Conservation (phyloP, 345 rosid genomes). For the Salix viminalis region DNA sequence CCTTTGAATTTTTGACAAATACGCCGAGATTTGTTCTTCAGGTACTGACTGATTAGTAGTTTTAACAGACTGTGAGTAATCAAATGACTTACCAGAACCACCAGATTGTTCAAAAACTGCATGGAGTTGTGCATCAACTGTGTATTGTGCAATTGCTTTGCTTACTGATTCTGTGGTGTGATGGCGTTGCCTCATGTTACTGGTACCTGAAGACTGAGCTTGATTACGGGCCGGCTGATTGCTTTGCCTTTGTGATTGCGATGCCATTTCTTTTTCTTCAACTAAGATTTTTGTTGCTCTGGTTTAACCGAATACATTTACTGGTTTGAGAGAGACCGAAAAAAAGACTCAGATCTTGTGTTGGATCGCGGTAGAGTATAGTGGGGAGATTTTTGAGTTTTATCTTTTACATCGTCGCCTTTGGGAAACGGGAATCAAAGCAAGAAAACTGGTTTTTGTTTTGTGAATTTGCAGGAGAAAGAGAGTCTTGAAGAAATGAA, state of each 20-base stretch:
- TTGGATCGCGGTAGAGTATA: background rate
- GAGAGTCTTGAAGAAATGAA: background rate
- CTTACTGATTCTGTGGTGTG: conserved; percentile 47
- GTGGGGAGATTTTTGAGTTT: background rate
- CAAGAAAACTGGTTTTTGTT: background rate
- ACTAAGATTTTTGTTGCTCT: background rate
- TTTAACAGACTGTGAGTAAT: conserved; percentile 68
- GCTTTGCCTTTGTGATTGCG: conserved; percentile 21
- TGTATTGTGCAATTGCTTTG: conserved; percentile 94
- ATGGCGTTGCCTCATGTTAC: conserved; percentile 37
- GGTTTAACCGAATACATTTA: background rate
- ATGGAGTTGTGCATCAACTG: conserved; percentile 85
- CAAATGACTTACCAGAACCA: conserved; percentile 79
- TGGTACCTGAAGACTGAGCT: conserved; percentile 41
- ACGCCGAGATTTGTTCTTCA: conserved; percentile 79
- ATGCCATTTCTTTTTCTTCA: conserved; percentile 27
- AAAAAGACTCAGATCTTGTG: background rate
- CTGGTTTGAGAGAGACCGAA: background rate
- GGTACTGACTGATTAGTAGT: conserved; percentile 60
- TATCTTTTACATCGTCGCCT: background rate
- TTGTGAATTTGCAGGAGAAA: background rate
- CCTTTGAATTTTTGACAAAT: conserved; percentile 80
- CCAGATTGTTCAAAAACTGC: conserved; percentile 93
- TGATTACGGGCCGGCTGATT: conserved; percentile 13
- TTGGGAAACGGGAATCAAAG: background rate